These are phyloP conservation scores for Allomyces macrogynus DNA, from an alignment of 192 early-diverging fungal species.

Conservation along the genomic window DNA sequence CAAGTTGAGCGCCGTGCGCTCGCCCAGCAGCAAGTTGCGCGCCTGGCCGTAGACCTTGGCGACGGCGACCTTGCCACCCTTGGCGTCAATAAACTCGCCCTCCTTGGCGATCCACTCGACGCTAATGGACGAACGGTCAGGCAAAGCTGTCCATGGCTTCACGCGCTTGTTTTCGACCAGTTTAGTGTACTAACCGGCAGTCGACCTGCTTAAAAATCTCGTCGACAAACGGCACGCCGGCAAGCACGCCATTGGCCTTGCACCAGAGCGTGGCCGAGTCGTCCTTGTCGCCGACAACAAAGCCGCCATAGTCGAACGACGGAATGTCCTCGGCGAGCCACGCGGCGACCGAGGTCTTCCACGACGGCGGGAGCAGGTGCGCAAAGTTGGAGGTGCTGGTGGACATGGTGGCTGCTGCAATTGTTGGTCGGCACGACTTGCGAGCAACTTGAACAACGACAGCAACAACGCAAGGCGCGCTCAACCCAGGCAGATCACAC, in stretches of 20 bases:
- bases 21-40: slow-evolving; percentile 69
- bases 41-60: slow-evolving; percentile 69
- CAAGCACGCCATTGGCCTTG: slow-evolving; percentile 73
- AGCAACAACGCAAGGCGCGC: too few relatives aligned
- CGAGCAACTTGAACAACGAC: too few relatives aligned
- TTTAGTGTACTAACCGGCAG: slow-evolving; percentile 41
- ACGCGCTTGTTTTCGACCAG: too few relatives aligned
- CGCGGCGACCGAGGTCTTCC: slow-evolving; percentile 45
- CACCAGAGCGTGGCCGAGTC: slow-evolving; percentile 67
- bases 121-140: slow-evolving; percentile 13
- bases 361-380: slow-evolving; percentile 57
- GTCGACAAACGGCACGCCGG: slow-evolving; percentile 86
- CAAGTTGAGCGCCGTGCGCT: slow-evolving; percentile 85
- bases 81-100: slow-evolving; percentile 60
- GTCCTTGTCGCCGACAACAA: slow-evolving; percentile 73
- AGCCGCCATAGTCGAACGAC: slow-evolving; percentile 94
- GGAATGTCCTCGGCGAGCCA: slow-evolving; percentile 94
- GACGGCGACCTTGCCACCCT: slow-evolving; percentile 22
- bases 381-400: slow-evolving; percentile 20
- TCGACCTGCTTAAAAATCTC: slow-evolving; percentile 80
- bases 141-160: not conserved
- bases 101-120: slow-evolving; percentile 74
- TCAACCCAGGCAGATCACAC: too few relatives aligned
- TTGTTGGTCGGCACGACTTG: not conserved
- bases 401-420: not conserved